Conservation (phyloP, 441 rosid genomes). For the Geranium incanum region DNA sequence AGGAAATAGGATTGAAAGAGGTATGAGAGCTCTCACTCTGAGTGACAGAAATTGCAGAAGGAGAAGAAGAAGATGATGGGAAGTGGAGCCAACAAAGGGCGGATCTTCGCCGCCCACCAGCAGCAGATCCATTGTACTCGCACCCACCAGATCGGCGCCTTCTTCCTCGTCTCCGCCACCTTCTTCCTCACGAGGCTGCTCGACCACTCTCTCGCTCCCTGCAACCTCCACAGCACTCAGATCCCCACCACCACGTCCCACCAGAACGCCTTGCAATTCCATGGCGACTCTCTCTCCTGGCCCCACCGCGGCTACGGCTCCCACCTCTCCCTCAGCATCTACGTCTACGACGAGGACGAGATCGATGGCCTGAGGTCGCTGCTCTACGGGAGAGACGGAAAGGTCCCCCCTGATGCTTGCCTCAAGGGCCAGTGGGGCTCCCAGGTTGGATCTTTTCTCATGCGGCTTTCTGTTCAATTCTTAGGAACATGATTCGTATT, state of each 20-base stretch:
- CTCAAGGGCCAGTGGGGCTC: slow-evolving; percentile 97
- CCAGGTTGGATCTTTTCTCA: slow-evolving; percentile 43
- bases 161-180: slow-evolving; percentile 57
- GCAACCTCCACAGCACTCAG: slow-evolving; percentile 23
- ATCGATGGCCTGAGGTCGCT: slow-evolving; percentile 58
- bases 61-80: slow-evolving; percentile 29
- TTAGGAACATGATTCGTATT: neutral
- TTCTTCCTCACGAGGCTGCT: slow-evolving; percentile 72
- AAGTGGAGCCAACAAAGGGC: slow-evolving; percentile 38
- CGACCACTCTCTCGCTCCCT: slow-evolving; percentile 46
- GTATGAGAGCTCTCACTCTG: neutral
- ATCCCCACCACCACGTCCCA: slow-evolving; percentile 10
- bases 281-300: slow-evolving; percentile 45
- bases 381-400: slow-evolving; percentile 65
- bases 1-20: neutral
- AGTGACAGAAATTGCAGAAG: neutral
- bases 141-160: slow-evolving; percentile 77
- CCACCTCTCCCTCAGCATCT: slow-evolving; percentile 60
- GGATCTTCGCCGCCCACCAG: slow-evolving; percentile 38
- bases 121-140: slow-evolving; percentile 54
- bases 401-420: slow-evolving; percentile 47
- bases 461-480: neutral
- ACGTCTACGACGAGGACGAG: slow-evolving; percentile 75
- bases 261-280: slow-evolving; percentile 16
- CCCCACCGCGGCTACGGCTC: slow-evolving; percentile 65